These are phyloP conservation scores for Knoxdaviesia capensis DNA, from an alignment of 2,329 filamentous ascomycete species.

Conservation along the genomic window DNA sequence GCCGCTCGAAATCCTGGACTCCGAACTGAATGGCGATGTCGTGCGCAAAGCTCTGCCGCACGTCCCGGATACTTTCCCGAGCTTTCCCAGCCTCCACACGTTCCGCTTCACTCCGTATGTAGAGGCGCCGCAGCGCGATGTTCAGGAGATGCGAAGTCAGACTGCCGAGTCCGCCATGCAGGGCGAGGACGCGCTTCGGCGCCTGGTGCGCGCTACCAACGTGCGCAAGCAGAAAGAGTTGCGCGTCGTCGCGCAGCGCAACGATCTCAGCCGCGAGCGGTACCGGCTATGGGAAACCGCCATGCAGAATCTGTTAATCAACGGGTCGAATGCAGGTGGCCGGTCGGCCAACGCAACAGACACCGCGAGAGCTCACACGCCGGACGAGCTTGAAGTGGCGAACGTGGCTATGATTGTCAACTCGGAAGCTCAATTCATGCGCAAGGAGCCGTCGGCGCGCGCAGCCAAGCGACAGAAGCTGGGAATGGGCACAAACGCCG, in stretches of 20 bases:
- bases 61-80: conserved; percentile 37
- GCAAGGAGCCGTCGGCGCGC: conserved; percentile 1
- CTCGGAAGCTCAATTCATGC: conserved; percentile 3
- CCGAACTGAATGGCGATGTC: conserved; percentile 34
- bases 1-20: conserved; percentile 24
- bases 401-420: conserved; percentile 48
- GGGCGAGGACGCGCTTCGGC: conserved; percentile 38
- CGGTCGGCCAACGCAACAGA: no score
- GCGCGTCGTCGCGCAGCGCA: conserved; percentile 31
- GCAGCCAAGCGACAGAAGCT: no score
- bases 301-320: conserved; percentile 34
- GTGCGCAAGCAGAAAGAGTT: conserved; percentile 45
- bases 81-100: conserved; percentile 44
- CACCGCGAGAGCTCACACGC: not conserved
- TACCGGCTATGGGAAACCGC: conserved; percentile 40
- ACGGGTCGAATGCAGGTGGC: conserved; percentile 5
- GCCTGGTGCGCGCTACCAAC: conserved; percentile 40
- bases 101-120: conserved; percentile 38
- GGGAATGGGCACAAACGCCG: no score
- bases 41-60: conserved; percentile 35
- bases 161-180: conserved; percentile 39
- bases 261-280: conserved; percentile 29
- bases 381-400: conserved; percentile 26
- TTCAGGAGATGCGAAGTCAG: conserved; percentile 37
- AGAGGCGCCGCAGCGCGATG: conserved; percentile 19